Base-by-base conservation (phyloP, 1,284 basidiomycete genomes). In the Apiotrichum domesticum region DNA sequence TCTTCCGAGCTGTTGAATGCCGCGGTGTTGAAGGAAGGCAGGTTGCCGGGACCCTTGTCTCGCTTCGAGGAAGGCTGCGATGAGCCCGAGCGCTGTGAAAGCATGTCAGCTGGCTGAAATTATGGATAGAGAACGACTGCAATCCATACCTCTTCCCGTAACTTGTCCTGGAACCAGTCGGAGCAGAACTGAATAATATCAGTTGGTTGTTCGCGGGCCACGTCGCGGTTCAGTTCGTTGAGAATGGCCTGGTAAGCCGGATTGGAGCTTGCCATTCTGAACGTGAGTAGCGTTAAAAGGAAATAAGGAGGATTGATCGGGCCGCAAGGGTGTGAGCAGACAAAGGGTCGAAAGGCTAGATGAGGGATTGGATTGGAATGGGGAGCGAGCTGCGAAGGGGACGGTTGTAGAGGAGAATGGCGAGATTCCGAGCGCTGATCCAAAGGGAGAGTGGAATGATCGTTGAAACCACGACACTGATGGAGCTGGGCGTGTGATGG, bases 181-280 rank as follows among this genome's bases (percentile, higher is more conserved):
- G 93, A 87, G 70, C 90, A 95, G 79, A 90, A 97, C 76, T 97
- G 94, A 52, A 96, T 84, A 4, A 87, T 83, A 71, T 97, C 94
- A 66, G 83, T 84, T 15, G 93, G 94, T 68, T 91, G 87, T 14
- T 86, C 87, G 62, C 88, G 85, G 42, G 88, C 81, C 49, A 84
- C 84, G 75, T 96, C 94, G 69, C 89, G 85, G 65, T 89, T 88
- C 61, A 97, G 82, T 69, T 97, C 91, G 64, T 82, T 84, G 66
- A 97, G 82, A 65, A 97, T 63, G 54, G 51, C 54, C 14, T 58
- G 52, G 51, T 62, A 64, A n/a, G 54, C 53, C 33, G 60, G 48
- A 46, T 59, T 64, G 35, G 55, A 45, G n/a, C 40, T 42, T 5
- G 50, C 41, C 50, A 51, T 51, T 39, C 9, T 39, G 37, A 29